Evolutionary conservation across 331 rosid genomes (phyloP).

Genomic region (Dryas integrifolia): DNA sequence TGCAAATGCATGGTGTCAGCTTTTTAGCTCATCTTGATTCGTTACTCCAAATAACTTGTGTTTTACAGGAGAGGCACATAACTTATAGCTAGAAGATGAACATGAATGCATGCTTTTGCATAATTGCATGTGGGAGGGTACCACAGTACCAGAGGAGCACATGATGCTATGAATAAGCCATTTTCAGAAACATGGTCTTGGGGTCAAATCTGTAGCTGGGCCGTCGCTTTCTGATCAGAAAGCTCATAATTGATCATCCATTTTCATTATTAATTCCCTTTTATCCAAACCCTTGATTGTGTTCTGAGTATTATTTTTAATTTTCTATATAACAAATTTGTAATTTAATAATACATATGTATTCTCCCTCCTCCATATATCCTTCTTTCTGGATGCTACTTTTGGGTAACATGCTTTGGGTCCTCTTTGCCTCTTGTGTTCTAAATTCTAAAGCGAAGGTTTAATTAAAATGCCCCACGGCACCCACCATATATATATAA

Average conservation of each 20-base stretch:
- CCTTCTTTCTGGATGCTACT: not conserved
- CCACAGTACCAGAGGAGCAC: slow-evolving; percentile 50
- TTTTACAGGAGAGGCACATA: slow-evolving; percentile 27
- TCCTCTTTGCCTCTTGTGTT: not conserved
- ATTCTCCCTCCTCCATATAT: not conserved
- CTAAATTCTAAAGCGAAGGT: not conserved
- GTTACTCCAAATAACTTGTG: not conserved
- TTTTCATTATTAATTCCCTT: not conserved
- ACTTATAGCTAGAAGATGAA: slow-evolving; percentile 25
- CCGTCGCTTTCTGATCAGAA: slow-evolving; percentile 19
- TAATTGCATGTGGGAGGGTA: slow-evolving; percentile 35
- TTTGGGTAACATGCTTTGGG: slow-evolving; percentile 15
- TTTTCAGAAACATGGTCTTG: slow-evolving; percentile 14
- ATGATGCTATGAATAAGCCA: slow-evolving; percentile 32
- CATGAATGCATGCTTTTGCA: slow-evolving; percentile 41
- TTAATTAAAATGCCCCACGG: slow-evolving; percentile 25
- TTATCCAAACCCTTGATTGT: not conserved
- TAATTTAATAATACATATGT: not conserved
- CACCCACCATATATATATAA: slow-evolving; percentile 10
- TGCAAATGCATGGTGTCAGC: slow-evolving; percentile 33
- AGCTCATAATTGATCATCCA: slow-evolving; percentile 2
- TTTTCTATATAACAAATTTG: not conserved
- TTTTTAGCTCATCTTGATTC: slow-evolving; percentile 21
- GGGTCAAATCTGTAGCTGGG: slow-evolving; percentile 37
- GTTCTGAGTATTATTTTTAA: too few relatives aligned